Evolutionary conservation across 2,329 filamentous ascomycete species (phyloP).

Genomic region (Arthroderma sp.): DNA sequence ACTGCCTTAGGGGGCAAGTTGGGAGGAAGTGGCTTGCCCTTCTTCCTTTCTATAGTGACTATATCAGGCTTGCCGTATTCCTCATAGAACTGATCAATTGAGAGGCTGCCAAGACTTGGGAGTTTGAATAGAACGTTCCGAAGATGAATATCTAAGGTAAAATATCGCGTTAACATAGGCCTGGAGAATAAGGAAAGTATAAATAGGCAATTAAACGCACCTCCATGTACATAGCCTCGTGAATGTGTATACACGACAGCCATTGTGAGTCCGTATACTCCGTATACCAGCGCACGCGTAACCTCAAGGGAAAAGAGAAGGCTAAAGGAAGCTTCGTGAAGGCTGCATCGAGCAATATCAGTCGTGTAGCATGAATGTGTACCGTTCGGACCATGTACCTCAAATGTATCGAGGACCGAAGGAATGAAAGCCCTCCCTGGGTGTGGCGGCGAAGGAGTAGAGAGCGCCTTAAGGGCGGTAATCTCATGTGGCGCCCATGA

Average conservation of each 20-base stretch:
- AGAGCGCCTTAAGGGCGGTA: slow-evolving; percentile 14
- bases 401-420: slow-evolving; percentile 10
- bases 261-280: slow-evolving; percentile 9
- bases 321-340: slow-evolving; percentile 13
- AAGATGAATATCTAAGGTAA: slow-evolving; percentile 14
- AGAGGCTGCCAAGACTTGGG: slow-evolving; percentile 11
- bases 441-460: background rate
- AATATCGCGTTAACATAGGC: background rate
- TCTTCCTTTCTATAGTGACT: slow-evolving; percentile 8
- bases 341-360: slow-evolving; percentile 12
- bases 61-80: slow-evolving; percentile 15
- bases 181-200: background rate
- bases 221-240: slow-evolving; percentile 15
- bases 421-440: slow-evolving; percentile 5
- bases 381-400: slow-evolving; percentile 12
- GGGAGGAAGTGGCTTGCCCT: slow-evolving; percentile 13
- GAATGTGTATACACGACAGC: slow-evolving; percentile 14
- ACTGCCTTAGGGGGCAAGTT: slow-evolving; percentile 13
- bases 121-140: slow-evolving; percentile 12
- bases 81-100: slow-evolving; percentile 14
- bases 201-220: slow-evolving; percentile 5
- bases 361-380: slow-evolving; percentile 12
- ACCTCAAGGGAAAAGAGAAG: slow-evolving; percentile 10
- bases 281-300: slow-evolving; percentile 11
- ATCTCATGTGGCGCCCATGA: slow-evolving; percentile 11